Evolutionary conservation across 352 stramenopile genomes (phyloP), one percentile per base, ranked within the genome.

Genomic region (Globisporangium nagaii): DNA sequence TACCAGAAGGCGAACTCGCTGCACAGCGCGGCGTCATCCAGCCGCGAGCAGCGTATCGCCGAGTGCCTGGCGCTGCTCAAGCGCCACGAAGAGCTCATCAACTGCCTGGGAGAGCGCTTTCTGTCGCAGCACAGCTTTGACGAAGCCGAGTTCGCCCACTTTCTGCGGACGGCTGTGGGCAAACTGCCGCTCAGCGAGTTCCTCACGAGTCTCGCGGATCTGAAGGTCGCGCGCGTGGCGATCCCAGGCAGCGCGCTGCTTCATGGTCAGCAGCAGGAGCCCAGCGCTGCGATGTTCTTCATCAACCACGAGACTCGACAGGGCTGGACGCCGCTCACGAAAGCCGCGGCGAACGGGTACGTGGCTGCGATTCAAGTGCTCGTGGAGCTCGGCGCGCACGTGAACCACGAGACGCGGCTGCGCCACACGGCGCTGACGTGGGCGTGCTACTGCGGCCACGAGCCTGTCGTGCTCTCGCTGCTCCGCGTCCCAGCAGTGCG

Each of bases 381-480:
- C n/a, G 22, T 90, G 1, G 42, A 59, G 2, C 45, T 85, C 24
- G 79, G 75, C 7, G 75, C 69, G 0, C 49, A 73, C 15, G 32
- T 82, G 31, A 53, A 77, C 6, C 56, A 81, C 19, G 79, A 93
- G 58, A 77, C 68, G 1, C 67, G 72, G 5, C 68, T 88, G 19
- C 59, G 69, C 17, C 82, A 93, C 48, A 88, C 79, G 20, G 67
- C 82, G 5, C 68, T 90, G 62, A 90, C 79, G 8, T 90, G 82
- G 82, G 82, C 82, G 17, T 75, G 70, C 17, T 89, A 81, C 53
- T 90, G 78, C 41, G 82, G 82, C 3, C 79, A 93, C 42, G 81
- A 90, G 43, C 56, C 63, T 2, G 69, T 87, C 4, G 66, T 75
- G 22, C 63, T 90, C 12, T 49, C 68, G 4, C 58, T 93, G 1